phyloP scores from a whole-genome alignment of 805 yeast species.

The Yamadazyma insecticola region DNA sequence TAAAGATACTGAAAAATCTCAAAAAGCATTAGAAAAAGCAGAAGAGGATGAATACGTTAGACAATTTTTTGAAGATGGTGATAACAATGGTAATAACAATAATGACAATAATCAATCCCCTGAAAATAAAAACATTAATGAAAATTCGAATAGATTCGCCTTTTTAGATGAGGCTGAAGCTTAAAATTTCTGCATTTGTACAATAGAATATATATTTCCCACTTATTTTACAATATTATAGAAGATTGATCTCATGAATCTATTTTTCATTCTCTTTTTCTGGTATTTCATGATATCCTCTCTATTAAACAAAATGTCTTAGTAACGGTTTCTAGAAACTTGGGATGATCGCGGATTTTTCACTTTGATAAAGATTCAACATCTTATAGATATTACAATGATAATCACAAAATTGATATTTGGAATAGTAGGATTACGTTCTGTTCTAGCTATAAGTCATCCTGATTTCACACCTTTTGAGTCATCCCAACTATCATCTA shows the following conservation, averaged over 20 bases:
- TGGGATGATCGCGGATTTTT: no score
- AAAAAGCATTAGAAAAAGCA: constrained; percentile 22
- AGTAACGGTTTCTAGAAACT: no score
- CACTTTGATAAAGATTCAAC: no score
- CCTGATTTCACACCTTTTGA: constrained; percentile 32
- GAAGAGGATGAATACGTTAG: constrained; percentile 35
- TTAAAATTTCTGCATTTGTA: no score
- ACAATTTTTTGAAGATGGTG: constrained; percentile 21
- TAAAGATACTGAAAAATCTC: constrained; percentile 11
- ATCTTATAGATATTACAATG: no score
- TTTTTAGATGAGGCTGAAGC: constrained; percentile 37
- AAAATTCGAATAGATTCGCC: constrained; percentile 30
- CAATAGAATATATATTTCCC: no score
- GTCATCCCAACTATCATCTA: constrained; percentile 25
- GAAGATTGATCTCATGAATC: no score
- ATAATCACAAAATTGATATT: neutral
- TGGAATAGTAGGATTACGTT: neutral
- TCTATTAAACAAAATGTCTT: no score
- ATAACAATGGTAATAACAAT: constrained; percentile 3
- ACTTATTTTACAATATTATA: no score
- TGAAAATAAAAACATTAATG: no score
- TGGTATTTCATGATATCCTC: no score
- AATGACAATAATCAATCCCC: constrained; percentile 1
- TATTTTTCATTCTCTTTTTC: no score
- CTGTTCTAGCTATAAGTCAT: constrained; percentile 1